Evolutionary conservation across 306 rosid genomes (phyloP), one percentile per base, ranked within the genome.

Genomic region (Acacia crassicarpa): DNA sequence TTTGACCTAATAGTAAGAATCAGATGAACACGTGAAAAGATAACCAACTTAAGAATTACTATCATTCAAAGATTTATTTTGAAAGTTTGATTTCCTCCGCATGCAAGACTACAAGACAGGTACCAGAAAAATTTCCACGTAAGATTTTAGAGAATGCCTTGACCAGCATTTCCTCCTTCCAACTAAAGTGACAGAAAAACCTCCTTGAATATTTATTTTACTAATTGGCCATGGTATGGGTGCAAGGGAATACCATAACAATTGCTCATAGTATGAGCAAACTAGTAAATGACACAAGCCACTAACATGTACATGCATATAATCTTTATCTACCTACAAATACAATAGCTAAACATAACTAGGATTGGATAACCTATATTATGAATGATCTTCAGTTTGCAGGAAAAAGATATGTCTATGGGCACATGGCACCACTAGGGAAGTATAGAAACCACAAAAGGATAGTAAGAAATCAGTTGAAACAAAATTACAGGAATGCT

Each of bases 101-200:
- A 53, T 63, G 32, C 44, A 68, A 77, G 33, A n/a, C 66, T 66
- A 71, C 53, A 41, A 45, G 10, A 40, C 25, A 22, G 15, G 48
- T 70, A 61, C 59, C 32, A 70, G 62, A 67, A 49, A 20, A n/a
- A 6, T 22, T 44, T 30, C 16, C 32, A 15, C 33, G 53, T 72
- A 81, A 66, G 38, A 70, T 16, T 44, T 35, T 13, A 63, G 41
- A 4, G 20, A 30, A 78, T 13, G 67, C 72, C 59, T 81, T 76
- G 73, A 74, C 69, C 75, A 41, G 74, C 67, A 78, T n/a, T 40
- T 76, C 69, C 22, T 76, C 66, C 41, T 27, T 72, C 67, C 63
- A 17, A 72, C 61, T 8, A 59, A 77, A 43, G 45, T 59, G 35
- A 48, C 32, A 77, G 51, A 48, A 79, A 20, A 19, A 56, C 35